Evolutionary conservation across 2,329 filamentous ascomycete genomes (phyloP).

Genomic region (Thielaviopsis ethacetica): DNA sequence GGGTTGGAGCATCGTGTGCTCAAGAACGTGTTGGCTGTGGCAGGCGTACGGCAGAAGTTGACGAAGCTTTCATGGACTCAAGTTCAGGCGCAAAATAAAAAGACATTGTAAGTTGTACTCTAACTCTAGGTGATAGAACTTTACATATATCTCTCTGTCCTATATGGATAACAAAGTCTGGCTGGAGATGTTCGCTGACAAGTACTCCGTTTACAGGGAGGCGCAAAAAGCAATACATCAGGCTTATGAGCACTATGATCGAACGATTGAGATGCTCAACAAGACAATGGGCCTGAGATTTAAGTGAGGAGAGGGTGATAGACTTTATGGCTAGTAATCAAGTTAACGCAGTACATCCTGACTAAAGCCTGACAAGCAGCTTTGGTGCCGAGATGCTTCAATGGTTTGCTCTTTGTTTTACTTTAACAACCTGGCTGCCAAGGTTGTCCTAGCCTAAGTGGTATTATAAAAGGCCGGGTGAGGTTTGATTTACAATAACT

Average conservation of each 20-base stretch:
- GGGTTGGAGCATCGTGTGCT: slow-evolving; percentile 59
- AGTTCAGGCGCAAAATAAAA: background rate
- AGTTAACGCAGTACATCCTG: too few species aligned
- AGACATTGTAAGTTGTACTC: background rate
- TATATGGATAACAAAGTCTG: background rate
- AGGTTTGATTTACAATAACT: too few species aligned
- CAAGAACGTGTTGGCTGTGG: slow-evolving; percentile 46
- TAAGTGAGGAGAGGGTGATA: background rate
- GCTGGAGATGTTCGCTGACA: background rate
- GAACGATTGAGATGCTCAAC: background rate
- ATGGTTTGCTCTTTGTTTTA: too few species aligned
- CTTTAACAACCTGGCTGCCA: too few species aligned
- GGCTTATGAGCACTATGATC: background rate
- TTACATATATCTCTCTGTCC: too few species aligned
- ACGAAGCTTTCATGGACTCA: slow-evolving; percentile 13
- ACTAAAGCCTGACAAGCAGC: too few species aligned
- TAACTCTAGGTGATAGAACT: background rate
- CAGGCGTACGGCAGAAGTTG: slow-evolving; percentile 22
- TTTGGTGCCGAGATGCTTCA: too few species aligned
- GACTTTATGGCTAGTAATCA: too few species aligned
- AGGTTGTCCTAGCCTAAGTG: too few species aligned
- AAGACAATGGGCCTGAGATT: background rate
- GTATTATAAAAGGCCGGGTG: too few species aligned
- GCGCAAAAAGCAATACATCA: background rate
- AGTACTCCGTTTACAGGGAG: background rate